Percentiles rank a stretch among this genome's conserved stretches.
These are phyloP conservation scores for Heterobasidion parviporum DNA, from an alignment of 1,284 basidiomycete species.

Conservation along the genomic window DNA sequence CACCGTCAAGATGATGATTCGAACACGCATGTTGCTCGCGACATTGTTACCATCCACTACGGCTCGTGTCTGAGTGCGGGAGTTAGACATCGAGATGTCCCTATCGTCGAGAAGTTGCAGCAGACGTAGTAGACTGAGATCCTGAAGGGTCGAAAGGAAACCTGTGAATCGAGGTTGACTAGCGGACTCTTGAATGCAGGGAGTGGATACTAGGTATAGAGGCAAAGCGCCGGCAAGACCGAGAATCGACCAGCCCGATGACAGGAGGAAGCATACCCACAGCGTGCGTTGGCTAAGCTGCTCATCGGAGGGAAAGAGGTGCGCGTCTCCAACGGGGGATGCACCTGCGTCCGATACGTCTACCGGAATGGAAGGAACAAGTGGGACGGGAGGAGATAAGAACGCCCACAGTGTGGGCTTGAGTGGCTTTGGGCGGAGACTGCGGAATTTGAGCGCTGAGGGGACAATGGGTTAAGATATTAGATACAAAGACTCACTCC, in stretches of 20 bases:
- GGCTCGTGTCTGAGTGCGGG: conserved; percentile 23
- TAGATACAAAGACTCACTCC: conserved; percentile 40
- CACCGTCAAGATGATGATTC: conserved; percentile 60
- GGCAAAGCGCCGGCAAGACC: conserved; percentile 62
- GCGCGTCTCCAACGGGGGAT: conserved; percentile 38
- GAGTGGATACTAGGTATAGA: conserved; percentile 58
- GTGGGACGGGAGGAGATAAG: conserved; percentile 58
- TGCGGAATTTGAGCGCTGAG: conserved; percentile 19
- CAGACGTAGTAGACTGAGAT: conserved; percentile 67
- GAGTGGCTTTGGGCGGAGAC: conserved; percentile 56
- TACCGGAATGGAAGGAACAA: conserved; percentile 49
- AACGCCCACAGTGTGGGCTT: conserved; percentile 54
- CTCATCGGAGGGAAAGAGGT: conserved; percentile 64
- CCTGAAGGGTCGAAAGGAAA: conserved; percentile 58
- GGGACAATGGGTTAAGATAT: background rate
- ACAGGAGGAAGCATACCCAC: conserved; percentile 56
- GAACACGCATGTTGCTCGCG: conserved; percentile 40
- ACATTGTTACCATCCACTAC: conserved; percentile 29
- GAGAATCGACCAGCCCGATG: conserved; percentile 56
- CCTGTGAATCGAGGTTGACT: conserved; percentile 42
- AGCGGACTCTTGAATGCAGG: conserved; percentile 54
- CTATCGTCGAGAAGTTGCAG: conserved; percentile 52
- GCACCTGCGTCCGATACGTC: conserved; percentile 47
- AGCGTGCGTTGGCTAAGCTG: conserved; percentile 60
- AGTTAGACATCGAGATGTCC: conserved; percentile 25